Evolutionary conservation across 2,329 filamentous ascomycete species (phyloP), one percentile per base, ranked within the genome.

Genomic region (Neopestalotiopsis sp.): DNA sequence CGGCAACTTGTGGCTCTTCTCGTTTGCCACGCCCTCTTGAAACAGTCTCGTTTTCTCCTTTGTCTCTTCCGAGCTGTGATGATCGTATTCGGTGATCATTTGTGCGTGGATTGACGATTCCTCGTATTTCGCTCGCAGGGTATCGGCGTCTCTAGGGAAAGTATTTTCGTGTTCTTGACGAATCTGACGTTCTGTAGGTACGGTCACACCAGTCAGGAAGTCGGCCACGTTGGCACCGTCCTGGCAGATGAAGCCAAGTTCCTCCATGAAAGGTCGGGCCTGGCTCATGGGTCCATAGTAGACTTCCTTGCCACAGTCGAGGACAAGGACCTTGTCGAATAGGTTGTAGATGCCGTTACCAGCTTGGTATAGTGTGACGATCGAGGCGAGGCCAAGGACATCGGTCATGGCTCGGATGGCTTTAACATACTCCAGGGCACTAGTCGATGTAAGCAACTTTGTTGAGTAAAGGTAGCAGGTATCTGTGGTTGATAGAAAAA

Each of bases 241-340:
- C 0, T 84, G 83, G 72, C 88, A 92, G 30, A 89, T 74, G 73
- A 93, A 92, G 0, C 91, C 91, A 1, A 90, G 79, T 0, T 82
- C 78, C 74, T 92, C 89, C 84, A 93, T 90, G 73, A 90, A 93
- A 0, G 88, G 86, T 4, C 84, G 80, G 0, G 91, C 91, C 69
- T 90, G 82, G 5, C 83, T 78, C 71, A 84, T 81, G 0, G 89
- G 85, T 0, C 91, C 91, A 71, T 91, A 92, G 80, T 86, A 93
- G 60, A 92, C 84, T 72, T 92, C 78, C 70, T 89, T 88, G 61
- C 91, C 91, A 68, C 89, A 85, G 61, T 92, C 90, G 3, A 93
- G 83, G 9, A 93, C 85, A 0, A 92, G 82, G 0, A 92, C 90
- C 74, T 92, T 93, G 76, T 93, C 90, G 75, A 93, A 92, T 0